Evolutionary conservation across 805 yeast species (phyloP).

Genomic region (Blastobotrys chiropterorum): DNA sequence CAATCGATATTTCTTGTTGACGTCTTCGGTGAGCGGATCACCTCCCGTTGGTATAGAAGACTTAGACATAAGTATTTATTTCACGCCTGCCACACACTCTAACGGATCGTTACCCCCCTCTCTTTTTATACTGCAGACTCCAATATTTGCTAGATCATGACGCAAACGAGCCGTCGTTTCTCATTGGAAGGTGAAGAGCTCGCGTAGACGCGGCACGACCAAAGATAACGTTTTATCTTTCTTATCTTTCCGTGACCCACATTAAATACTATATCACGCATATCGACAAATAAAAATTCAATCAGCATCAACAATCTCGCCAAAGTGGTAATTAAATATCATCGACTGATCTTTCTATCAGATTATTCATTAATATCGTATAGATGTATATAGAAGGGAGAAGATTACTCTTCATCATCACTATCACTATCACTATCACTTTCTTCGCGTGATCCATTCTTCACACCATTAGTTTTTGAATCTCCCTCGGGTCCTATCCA

Average conservation of each 20-base stretch:
- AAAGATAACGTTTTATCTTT: not conserved
- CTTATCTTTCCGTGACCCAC: not conserved
- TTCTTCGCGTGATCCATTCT: not conserved
- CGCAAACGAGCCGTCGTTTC: not conserved
- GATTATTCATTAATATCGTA: not conserved
- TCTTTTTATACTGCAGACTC: not conserved
- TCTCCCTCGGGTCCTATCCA: slow-evolving; percentile 28
- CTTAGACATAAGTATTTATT: not conserved
- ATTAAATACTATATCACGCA: not conserved
- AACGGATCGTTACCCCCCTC: too few species aligned
- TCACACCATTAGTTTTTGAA: slow-evolving; percentile 4
- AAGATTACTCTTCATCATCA: not conserved
- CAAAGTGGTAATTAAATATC: too few species aligned
- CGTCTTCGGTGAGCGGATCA: slow-evolving; percentile 63
- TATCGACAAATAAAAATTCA: too few species aligned
- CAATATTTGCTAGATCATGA: not conserved
- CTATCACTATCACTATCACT: slow-evolving; percentile 7
- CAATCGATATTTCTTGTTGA: slow-evolving; percentile 60
- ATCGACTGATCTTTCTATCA: too few species aligned
- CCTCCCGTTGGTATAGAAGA: slow-evolving; percentile 54
- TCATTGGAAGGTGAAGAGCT: not conserved
- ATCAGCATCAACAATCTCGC: too few species aligned
- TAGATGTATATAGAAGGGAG: too few species aligned
- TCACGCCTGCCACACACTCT: too few species aligned
- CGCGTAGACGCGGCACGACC: not conserved